Conservation (phyloP, 2,329 filamentous ascomycete genomes). For the Esteya vermicola region DNA sequence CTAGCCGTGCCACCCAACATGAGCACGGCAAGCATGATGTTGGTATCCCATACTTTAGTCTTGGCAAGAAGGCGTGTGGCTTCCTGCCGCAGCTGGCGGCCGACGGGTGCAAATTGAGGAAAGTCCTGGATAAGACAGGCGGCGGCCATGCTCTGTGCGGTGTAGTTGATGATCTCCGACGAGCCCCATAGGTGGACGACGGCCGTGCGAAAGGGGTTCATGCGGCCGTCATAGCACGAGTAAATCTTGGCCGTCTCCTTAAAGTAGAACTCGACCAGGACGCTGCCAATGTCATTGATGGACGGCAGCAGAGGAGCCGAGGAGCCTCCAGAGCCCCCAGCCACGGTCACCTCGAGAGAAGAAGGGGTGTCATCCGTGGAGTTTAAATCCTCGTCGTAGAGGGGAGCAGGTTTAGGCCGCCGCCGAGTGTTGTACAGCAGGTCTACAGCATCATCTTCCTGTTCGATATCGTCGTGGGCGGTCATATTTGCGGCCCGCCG, state of each 20-base stretch:
- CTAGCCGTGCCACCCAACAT: conserved; percentile 38
- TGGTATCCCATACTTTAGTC: conserved; percentile 29
- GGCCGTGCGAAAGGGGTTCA: conserved; percentile 41
- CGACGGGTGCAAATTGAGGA: conserved; percentile 34
- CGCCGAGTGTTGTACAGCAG: too few species aligned
- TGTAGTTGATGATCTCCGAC: conserved; percentile 36
- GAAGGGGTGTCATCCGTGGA: too few species aligned
- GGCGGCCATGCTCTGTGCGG: conserved; percentile 44
- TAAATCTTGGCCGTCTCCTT: conserved; percentile 39
- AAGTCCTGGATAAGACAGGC: conserved; percentile 39
- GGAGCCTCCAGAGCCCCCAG: background rate
- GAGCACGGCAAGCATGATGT: conserved; percentile 34
- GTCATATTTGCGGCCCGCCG: too few species aligned
- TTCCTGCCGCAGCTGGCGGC: conserved; percentile 35
- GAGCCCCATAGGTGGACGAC: conserved; percentile 23
- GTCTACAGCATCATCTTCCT: too few species aligned
- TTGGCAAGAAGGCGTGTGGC: conserved; percentile 33
- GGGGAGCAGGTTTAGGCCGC: too few species aligned
- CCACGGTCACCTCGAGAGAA: too few species aligned
- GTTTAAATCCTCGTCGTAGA: too few species aligned
- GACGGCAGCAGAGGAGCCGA: conserved; percentile 18
- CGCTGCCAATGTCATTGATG: conserved; percentile 30
- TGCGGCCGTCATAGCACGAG: conserved; percentile 39
- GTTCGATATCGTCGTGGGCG: too few species aligned
- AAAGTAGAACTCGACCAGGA: conserved; percentile 45